These are phyloP conservation scores for Boletus rufocinnamomeus DNA, from an alignment of 768 basidiomycete genomes.

Conservation along the genomic window DNA sequence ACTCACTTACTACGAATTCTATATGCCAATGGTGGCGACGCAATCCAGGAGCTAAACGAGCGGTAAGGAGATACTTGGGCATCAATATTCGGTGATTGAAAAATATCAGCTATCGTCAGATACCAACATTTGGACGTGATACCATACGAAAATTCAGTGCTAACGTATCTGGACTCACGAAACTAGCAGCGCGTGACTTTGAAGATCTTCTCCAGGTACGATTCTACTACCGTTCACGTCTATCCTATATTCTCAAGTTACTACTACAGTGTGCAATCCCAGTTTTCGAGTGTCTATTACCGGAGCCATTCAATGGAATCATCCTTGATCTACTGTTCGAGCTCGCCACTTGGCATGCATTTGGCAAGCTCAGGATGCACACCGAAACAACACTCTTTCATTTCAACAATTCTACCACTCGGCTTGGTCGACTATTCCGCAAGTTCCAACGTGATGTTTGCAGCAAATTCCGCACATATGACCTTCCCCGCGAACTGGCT, in stretches of 20 bases:
- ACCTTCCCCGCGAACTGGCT: not conserved
- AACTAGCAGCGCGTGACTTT: constrained; percentile 40
- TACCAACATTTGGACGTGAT: constrained; percentile 35
- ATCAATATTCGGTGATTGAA: not conserved
- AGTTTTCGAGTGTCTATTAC: not conserved
- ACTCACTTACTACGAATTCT: constrained; percentile 10
- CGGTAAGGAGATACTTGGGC: constrained; percentile 12
- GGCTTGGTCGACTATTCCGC: not conserved
- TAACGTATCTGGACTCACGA: constrained; percentile 38
- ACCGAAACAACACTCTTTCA: not conserved
- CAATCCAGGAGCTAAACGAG: constrained; percentile 18
- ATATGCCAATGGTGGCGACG: not conserved
- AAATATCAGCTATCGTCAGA: not conserved
- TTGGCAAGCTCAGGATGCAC: not conserved
- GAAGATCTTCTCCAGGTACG: constrained; percentile 39
- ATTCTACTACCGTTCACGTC: too few relatives aligned
- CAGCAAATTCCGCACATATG: not conserved
- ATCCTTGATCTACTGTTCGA: not conserved
- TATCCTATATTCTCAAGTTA: too few relatives aligned
- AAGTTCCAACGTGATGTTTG: not conserved
- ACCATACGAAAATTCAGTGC: constrained; percentile 34
- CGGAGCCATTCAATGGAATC: not conserved
- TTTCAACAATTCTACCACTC: not conserved
- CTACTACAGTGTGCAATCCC: not conserved
- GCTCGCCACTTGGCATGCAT: not conserved